Percentiles rank a stretch among this genome's conserved stretches.
These are phyloP conservation scores for Fraxinus greggii DNA, from an alignment of 305 asterid genomes.

Conservation along the genomic window DNA sequence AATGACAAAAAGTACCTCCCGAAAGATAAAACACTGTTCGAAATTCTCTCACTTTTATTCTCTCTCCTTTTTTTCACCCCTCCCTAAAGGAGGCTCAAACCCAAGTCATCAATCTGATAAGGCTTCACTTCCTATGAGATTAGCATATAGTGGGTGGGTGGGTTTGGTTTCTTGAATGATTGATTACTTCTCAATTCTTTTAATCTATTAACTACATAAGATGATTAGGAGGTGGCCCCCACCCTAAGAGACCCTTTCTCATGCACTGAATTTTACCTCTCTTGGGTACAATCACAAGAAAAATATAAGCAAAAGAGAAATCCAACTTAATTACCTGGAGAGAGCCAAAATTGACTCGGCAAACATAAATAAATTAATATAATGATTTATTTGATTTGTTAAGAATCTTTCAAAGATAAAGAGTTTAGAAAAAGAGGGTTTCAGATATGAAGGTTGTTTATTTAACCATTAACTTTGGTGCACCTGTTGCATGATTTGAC, in stretches of 20 bases:
- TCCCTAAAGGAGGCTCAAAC: not conserved
- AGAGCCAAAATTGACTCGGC: constrained; percentile 49
- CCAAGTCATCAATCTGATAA: no score
- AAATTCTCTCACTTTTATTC: not conserved
- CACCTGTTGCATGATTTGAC: constrained; percentile 25
- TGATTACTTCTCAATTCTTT: not conserved
- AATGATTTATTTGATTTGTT: constrained; percentile 11
- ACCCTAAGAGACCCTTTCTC: constrained; percentile 1
- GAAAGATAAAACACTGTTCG: not conserved
- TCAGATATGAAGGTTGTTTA: not conserved
- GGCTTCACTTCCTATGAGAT: not conserved
- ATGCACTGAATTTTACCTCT: constrained; percentile 28
- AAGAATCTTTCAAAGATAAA: constrained; percentile 23
- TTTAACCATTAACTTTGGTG: not conserved
- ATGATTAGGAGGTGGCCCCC: constrained; percentile 30
- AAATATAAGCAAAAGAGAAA: not conserved
- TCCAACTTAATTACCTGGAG: constrained; percentile 12
- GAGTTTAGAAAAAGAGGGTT: not conserved
- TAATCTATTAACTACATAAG: constrained; percentile 21
- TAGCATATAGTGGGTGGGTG: constrained; percentile 32
- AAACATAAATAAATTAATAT: not conserved
- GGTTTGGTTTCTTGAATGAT: constrained; percentile 1
- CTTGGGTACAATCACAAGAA: constrained; percentile 22
- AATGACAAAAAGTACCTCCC: not conserved
- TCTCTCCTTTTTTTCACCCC: not conserved